Base-by-base conservation (phyloP, 768 basidiomycete species). In the Lactifluus piperatus region DNA sequence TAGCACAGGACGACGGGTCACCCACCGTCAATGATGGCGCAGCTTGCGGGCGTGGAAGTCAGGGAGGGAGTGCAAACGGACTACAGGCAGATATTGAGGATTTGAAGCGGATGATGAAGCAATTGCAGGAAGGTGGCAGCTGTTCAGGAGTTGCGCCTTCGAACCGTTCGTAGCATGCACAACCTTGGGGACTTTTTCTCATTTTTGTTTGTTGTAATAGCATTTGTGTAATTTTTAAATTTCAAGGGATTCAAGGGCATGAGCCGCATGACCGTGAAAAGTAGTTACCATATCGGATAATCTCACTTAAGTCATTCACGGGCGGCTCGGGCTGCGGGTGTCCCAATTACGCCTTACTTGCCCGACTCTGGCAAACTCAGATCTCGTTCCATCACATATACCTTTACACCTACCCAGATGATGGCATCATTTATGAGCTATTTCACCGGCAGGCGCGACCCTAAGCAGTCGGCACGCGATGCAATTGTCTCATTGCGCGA, bases 401-500 rank as follows among this genome's bases (percentile, higher is more conserved):
- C 8, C 20, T 11, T 10, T 39, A 44, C 20, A 14, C 9, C 2
- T 11, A 46, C 26, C 22, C 54, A 26, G 8, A 64, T 63, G 64
- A 64, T 64, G 64, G 57, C 64, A 3, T 64, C 64, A 8, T 51
- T 89, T 56, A 90, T 97, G 85, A 87, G 84, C 71, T 95, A 88
- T 77, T 93, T 99, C 71, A 87, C 86, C 13, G 85, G 87, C 51
- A 81, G 84, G 64, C 82, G 84, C 66, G 88, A 94, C 69, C 80
- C 91, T 24, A 91, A 89, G 73, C 84, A 88, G 73, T 77, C 85
- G 27, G 86, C 95, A 46, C 81, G 92, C 63, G 91, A 97, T 70
- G 91, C 97, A 49, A 99, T 99, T 71, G 88, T 98, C 60, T 81
- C 80, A 46, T 78, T 99, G 66, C 84, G 95, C 68, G 88, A 95